phyloP scores from a whole-genome alignment of 140 eudicot species.

The Ambrosia hybrid region DNA sequence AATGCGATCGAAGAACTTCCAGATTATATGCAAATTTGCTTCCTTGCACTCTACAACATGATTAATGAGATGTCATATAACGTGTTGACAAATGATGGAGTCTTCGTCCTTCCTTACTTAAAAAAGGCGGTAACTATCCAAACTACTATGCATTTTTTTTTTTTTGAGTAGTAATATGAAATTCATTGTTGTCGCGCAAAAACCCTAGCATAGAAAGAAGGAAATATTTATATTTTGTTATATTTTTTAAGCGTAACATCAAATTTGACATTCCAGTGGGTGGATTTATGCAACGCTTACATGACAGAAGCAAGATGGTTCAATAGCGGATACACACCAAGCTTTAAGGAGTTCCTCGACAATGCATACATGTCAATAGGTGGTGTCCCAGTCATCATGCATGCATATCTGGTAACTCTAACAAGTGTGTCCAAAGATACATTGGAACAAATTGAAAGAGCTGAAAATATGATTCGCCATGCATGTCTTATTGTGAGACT shows the following conservation, averaged over 20 bases:
- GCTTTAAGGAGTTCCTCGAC: conserved; percentile 37
- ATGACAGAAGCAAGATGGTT: conserved; percentile 54
- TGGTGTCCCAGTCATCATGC: conserved; percentile 31
- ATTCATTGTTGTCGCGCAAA: too few relatives aligned
- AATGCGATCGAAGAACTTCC: background rate
- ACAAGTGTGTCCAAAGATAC: background rate
- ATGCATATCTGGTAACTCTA: conserved; percentile 25
- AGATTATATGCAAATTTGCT: too few relatives aligned
- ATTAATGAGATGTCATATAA: too few relatives aligned
- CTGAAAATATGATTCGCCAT: conserved; percentile 11
- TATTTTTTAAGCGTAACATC: background rate
- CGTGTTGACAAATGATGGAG: too few relatives aligned
- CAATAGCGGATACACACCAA: conserved; percentile 36
- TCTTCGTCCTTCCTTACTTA: too few relatives aligned
- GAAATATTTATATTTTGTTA: background rate
- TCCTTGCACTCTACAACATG: too few relatives aligned
- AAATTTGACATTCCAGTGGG: conserved; percentile 36
- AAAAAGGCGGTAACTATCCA: too few relatives aligned
- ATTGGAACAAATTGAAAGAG: background rate
- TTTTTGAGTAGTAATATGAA: too few relatives aligned
- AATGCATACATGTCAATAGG: conserved; percentile 44
- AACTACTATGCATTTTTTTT: too few relatives aligned
- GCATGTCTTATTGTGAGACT: background rate
- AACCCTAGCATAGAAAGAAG: too few relatives aligned
- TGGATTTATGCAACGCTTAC: conserved; percentile 38